These are phyloP conservation scores for Chlamydomonas sphaeroides DNA, from an alignment of 139 green algal genomes.

Conservation along the genomic window DNA sequence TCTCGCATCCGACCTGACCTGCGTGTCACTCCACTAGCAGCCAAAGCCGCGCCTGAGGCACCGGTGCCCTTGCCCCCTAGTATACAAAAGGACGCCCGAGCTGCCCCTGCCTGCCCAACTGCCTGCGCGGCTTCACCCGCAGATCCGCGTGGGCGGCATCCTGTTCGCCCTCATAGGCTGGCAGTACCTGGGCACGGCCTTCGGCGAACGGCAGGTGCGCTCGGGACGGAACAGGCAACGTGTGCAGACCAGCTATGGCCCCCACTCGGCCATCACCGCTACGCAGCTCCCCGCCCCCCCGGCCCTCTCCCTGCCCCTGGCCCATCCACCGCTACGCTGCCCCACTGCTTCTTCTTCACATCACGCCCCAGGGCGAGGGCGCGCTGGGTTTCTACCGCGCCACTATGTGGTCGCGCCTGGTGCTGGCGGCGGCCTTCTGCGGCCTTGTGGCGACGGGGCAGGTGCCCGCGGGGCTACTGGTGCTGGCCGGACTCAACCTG, in stretches of 20 bases:
- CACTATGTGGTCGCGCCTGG: constrained; percentile 48
- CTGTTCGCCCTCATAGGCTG: constrained; percentile 61
- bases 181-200: constrained; percentile 26
- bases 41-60: no score
- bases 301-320: no score
- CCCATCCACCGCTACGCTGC: no score
- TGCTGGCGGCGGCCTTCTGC: constrained; percentile 43
- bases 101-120: no score
- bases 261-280: no score
- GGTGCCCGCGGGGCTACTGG: constrained; percentile 36
- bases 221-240: no score
- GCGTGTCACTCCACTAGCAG: no score
- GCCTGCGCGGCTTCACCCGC: no score
- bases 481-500: constrained; percentile 53
- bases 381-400: constrained; percentile 54
- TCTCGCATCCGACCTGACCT: no score
- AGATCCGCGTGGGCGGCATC: constrained; percentile 65
- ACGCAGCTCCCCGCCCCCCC: neutral
- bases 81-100: no score
- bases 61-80: no score
- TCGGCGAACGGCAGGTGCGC: neutral
- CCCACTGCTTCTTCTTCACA: neutral
- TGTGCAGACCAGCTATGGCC: neutral
- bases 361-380: neutral
- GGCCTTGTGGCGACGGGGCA: constrained; percentile 36